A percentile compares a stretch with the other conserved stretches of the same genome.
These are phyloP conservation scores for Buddleja alternifolia DNA, from an alignment of 257 asterid genomes.

Conservation along the genomic window DNA sequence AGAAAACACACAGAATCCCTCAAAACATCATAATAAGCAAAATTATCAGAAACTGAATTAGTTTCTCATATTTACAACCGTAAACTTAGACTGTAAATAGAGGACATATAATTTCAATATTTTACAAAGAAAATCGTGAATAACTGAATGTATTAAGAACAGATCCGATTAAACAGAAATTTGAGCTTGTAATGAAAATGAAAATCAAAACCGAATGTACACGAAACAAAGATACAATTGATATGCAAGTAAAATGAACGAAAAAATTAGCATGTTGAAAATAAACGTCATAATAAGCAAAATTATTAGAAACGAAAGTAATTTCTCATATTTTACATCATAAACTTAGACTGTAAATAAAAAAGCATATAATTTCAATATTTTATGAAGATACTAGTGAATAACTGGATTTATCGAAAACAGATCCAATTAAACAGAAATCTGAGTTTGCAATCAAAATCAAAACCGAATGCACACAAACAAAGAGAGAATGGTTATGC, in stretches of 20 bases:
- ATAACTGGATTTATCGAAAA: slow-evolving; percentile 14
- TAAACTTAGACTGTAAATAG: neutral
- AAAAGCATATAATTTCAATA: neutral
- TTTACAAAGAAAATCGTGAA: neutral
- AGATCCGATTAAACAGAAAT: too few species aligned
- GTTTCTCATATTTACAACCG: neutral
- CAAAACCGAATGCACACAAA: neutral
- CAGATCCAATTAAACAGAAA: neutral
- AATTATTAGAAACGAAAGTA: neutral
- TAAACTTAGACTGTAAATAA: neutral
- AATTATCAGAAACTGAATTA: neutral
- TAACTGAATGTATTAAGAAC: neutral
- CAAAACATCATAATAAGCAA: neutral
- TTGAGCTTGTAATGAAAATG: neutral
- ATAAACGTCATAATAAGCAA: neutral
- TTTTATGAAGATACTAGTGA: neutral
- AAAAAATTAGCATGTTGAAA: neutral
- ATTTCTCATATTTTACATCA: neutral
- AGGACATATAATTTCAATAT: neutral
- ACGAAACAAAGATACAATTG: neutral
- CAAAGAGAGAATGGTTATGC: too few species aligned
- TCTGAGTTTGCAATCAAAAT: slow-evolving; percentile 2
- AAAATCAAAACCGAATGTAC: slow-evolving; percentile 10
- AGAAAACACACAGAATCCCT: slow-evolving; percentile 1
- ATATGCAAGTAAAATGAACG: neutral